A percentile compares a stretch with the other conserved stretches of the same genome.
Conservation (phyloP, 257 asterid species). For the Verbascum thapsus region DNA sequence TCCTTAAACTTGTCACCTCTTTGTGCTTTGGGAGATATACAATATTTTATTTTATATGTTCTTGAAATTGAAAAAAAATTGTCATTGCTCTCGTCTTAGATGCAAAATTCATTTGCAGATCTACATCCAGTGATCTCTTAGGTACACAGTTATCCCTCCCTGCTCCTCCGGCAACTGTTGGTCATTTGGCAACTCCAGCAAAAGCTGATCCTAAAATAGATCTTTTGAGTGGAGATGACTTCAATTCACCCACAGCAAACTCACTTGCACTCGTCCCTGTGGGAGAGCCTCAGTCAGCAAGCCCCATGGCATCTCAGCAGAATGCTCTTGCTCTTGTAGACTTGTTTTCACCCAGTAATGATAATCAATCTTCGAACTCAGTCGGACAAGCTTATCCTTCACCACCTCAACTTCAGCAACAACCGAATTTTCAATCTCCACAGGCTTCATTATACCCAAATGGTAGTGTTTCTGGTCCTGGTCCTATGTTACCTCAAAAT, state of each 20-base stretch:
- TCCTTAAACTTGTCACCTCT: slow-evolving; percentile 11
- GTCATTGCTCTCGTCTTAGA: not conserved
- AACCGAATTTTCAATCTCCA: slow-evolving; percentile 46
- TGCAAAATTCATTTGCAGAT: slow-evolving; percentile 43
- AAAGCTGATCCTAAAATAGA: slow-evolving; percentile 66
- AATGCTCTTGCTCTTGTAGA: slow-evolving; percentile 94
- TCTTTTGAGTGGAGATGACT: slow-evolving; percentile 97
- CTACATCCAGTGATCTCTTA: slow-evolving; percentile 58
- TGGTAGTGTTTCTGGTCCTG: slow-evolving; percentile 57
- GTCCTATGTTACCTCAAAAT: slow-evolving; percentile 47
- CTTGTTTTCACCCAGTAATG: slow-evolving; percentile 63
- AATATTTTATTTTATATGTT: slow-evolving; percentile 16
- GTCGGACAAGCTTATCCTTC: slow-evolving; percentile 59
- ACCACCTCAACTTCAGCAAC: slow-evolving; percentile 69
- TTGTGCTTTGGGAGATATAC: slow-evolving; percentile 6
- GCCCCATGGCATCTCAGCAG: slow-evolving; percentile 69
- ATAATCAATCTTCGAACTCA: slow-evolving; percentile 42
- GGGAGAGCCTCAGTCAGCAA: slow-evolving; percentile 71
- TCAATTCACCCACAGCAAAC: slow-evolving; percentile 55
- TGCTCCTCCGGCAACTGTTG: slow-evolving; percentile 60
- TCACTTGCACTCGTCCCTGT: slow-evolving; percentile 86
- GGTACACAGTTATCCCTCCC: slow-evolving; percentile 62
- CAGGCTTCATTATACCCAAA: slow-evolving; percentile 56
- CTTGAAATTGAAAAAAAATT: not conserved
- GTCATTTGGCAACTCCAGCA: slow-evolving; percentile 52